A percentile compares a stretch with the other conserved stretches of the same genome.
phyloP scores from a whole-genome alignment of 139 green algal genomes.

The Volvox reticuliferus region DNA sequence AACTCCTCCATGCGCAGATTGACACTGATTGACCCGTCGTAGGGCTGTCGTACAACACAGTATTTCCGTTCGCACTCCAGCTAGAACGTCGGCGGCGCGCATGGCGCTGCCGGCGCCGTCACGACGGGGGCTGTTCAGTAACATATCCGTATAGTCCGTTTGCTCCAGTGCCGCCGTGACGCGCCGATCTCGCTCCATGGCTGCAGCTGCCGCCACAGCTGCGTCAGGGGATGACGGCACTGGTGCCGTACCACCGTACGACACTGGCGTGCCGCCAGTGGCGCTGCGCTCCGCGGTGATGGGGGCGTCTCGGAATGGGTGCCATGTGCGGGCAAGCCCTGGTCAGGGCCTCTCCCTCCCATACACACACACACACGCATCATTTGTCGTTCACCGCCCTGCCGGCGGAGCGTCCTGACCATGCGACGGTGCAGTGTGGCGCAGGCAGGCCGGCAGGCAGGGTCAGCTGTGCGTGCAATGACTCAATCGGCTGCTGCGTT shows the following conservation, averaged over 20 bases:
- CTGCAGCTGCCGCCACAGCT: not conserved
- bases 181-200: not conserved
- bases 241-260: constrained; percentile 16
- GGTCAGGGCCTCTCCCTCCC: not conserved
- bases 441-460: too few species aligned
- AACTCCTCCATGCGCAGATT: constrained; percentile 74
- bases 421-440: not conserved
- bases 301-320: constrained; percentile 26
- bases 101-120: constrained; percentile 50
- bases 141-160: constrained; percentile 33
- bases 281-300: not conserved
- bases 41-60: not conserved
- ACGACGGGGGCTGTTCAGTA: constrained; percentile 11
- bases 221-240: not conserved
- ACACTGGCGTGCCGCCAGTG: not conserved
- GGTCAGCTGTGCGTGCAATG: too few species aligned
- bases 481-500: too few species aligned
- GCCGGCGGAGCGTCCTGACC: too few species aligned
- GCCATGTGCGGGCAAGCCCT: not conserved
- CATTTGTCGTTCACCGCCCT: not conserved
- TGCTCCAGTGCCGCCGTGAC: not conserved
- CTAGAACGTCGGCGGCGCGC: constrained; percentile 58
- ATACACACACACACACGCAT: not conserved
- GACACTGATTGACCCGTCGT: constrained; percentile 20
- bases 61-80: constrained; percentile 9